phyloP scores from a whole-genome alignment of 106 monocot genomes.

The Iris macrosiphon region DNA sequence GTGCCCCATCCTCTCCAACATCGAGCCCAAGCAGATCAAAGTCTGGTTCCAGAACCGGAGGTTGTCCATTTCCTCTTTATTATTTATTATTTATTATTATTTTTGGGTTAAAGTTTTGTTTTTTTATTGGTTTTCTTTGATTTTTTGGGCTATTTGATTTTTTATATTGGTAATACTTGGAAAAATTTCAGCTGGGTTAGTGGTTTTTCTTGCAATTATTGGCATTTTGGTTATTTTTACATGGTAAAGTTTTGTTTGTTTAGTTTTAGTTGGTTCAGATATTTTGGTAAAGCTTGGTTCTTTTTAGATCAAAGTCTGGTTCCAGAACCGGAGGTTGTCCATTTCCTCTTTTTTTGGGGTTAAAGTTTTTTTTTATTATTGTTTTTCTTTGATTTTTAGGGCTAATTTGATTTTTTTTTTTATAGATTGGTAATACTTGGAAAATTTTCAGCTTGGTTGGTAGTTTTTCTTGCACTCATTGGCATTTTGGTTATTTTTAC shows the following conservation, averaged over 20 bases:
- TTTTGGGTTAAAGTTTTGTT: background rate
- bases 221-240: background rate
- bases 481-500: background rate
- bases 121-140: background rate
- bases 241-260: background rate
- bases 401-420: background rate
- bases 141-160: background rate
- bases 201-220: conserved; percentile 1
- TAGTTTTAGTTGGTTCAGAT: no score
- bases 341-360: background rate
- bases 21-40: conserved; percentile 95
- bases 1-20: conserved; percentile 68
- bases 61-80: conserved; percentile 16
- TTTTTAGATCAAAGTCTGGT: conserved; percentile 97
- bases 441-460: no score
- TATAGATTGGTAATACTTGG: no score
- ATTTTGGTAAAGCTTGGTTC: no score
- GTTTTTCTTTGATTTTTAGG: no score
- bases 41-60: conserved; percentile 94
- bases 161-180: no score
- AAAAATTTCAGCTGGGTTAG: no score
- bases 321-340: conserved; percentile 74
- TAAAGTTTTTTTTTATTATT: background rate
- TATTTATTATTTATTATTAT: background rate
- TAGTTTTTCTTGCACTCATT: background rate